Percentiles rank a stretch among this genome's conserved stretches.
Conservation (phyloP, 371 early-diverging fungal genomes). For the Mortierella sp. region DNA sequence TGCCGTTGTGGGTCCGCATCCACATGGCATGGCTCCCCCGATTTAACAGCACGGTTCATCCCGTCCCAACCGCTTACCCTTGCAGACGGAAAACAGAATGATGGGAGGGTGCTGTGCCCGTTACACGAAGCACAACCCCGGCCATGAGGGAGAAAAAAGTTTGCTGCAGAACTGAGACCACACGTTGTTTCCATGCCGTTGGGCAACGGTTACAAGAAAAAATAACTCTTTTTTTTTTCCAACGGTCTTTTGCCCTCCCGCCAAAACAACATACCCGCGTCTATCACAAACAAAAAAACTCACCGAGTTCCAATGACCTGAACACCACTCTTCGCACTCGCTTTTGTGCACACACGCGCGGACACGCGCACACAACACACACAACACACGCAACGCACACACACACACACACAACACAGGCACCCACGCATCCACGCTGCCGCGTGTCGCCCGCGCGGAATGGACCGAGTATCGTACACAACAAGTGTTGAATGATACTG, state of each 20-base stretch:
- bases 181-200: slow-evolving; percentile 7
- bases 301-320: not conserved
- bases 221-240: no score
- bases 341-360: no score
- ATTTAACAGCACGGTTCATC: not conserved
- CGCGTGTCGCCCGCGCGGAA: no score
- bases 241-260: not conserved
- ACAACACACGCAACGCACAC: no score
- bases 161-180: not conserved
- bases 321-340: no score
- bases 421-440: no score
- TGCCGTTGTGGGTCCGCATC: not conserved
- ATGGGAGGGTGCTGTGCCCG: not conserved
- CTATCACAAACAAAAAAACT: not conserved
- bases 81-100: no score
- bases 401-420: no score
- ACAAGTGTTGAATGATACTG: no score
- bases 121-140: slow-evolving; percentile 6
- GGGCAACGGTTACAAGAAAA: not conserved
- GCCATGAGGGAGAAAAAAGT: not conserved
- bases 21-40: not conserved
- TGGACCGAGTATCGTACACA: no score
- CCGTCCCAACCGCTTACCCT: no score
- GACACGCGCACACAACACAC: no score
- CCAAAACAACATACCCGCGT: not conserved